Evolutionary conservation across 1,284 basidiomycete genomes (phyloP).

Genomic region (Cutaneotrichosporon cavernicola): DNA sequence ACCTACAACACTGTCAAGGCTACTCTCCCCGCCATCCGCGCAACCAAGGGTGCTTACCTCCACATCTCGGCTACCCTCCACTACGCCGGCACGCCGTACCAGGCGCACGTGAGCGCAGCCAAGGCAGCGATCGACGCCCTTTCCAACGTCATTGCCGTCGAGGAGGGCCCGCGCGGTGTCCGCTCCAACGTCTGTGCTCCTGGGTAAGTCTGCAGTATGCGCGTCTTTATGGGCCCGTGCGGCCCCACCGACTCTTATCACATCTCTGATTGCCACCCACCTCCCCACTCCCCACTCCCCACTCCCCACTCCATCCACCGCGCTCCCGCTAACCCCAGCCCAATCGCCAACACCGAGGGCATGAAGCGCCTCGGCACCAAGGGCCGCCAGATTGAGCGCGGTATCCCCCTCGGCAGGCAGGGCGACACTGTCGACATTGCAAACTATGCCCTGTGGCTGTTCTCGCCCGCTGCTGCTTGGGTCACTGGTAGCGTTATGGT

Average conservation of each 20-base stretch:
- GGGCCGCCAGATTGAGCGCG: slow-evolving; percentile 40
- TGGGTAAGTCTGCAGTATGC: slow-evolving; percentile 57
- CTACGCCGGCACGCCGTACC: slow-evolving; percentile 84
- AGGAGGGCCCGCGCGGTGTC: slow-evolving; percentile 91
- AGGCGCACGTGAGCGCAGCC: slow-evolving; percentile 89
- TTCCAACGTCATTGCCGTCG: slow-evolving; percentile 78
- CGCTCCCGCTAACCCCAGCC: slow-evolving; percentile 46
- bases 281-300: background rate
- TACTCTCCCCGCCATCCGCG: slow-evolving; percentile 70
- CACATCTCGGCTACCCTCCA: slow-evolving; percentile 91
- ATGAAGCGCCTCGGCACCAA: slow-evolving; percentile 66
- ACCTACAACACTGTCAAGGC: slow-evolving; percentile 95
- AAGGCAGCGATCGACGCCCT: slow-evolving; percentile 93
- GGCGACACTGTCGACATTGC: slow-evolving; percentile 74
- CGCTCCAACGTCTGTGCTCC: slow-evolving; percentile 90
- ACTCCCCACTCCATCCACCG: background rate
- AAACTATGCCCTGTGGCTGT: slow-evolving; percentile 78
- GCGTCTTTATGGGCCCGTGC: no score
- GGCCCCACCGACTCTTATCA: background rate
- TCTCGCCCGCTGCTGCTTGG: slow-evolving; percentile 80
- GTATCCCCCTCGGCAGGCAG: slow-evolving; percentile 63
- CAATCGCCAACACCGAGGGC: slow-evolving; percentile 82
- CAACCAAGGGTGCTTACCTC: slow-evolving; percentile 76
- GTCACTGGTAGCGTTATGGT: slow-evolving; percentile 66
- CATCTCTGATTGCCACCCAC: no score